Evolutionary conservation across 1,284 basidiomycete species (phyloP).

Genomic region (Anthracocystis walkeri): DNA sequence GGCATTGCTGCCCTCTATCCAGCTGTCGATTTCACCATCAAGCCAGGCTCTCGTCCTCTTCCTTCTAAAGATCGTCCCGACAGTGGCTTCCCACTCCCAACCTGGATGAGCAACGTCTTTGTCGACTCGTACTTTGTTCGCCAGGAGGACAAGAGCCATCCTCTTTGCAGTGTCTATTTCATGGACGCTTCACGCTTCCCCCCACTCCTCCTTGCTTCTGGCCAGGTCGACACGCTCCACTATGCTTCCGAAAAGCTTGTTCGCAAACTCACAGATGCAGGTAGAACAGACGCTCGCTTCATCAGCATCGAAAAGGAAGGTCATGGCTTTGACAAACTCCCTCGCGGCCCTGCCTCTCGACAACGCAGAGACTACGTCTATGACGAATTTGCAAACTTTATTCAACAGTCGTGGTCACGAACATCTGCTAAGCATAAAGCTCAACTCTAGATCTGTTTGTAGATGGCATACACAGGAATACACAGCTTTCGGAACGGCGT

Average conservation of each 20-base stretch:
- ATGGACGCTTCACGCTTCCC: constrained; percentile 43
- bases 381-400: too few relatives aligned
- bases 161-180: constrained; percentile 45
- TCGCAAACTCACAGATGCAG: constrained; percentile 43
- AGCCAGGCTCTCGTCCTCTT: constrained; percentile 20
- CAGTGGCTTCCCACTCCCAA: constrained; percentile 49
- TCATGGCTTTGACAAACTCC: constrained; percentile 64
- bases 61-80: constrained; percentile 23
- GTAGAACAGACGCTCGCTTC: constrained; percentile 42
- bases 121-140: constrained; percentile 52
- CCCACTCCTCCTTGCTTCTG: constrained; percentile 46
- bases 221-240: constrained; percentile 57
- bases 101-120: constrained; percentile 50
- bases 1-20: constrained; percentile 52
- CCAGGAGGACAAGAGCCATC: constrained; percentile 33
- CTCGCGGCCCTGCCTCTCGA: constrained; percentile 36
- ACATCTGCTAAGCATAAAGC: too few relatives aligned
- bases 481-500: too few relatives aligned
- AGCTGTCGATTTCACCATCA: constrained; percentile 48
- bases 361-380: constrained; percentile 27
- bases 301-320: constrained; percentile 51
- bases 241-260: constrained; percentile 51
- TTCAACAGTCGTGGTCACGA: too few relatives aligned
- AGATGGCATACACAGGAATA: too few relatives aligned
- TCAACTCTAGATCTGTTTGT: too few relatives aligned